Base-by-base conservation (phyloP, 495 filamentous ascomycete species). In the Neurospora sp. region DNA sequence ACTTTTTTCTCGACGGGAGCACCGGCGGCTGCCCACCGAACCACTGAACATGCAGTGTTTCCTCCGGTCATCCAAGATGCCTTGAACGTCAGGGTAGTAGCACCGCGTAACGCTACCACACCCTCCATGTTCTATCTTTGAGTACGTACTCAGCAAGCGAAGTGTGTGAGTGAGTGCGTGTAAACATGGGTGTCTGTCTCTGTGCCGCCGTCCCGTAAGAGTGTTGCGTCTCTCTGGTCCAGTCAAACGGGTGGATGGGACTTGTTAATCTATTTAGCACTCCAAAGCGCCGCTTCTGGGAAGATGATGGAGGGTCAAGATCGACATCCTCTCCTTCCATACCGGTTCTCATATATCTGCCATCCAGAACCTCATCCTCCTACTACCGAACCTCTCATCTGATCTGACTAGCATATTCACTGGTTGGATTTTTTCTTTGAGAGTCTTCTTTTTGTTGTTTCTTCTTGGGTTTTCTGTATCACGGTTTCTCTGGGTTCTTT, bases 311-410 rank as follows among this genome's bases (percentile, higher is more conserved):
- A 66, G 54, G 54, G 54, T 35, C 54, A 66, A 66, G 54, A 66
- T 66, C 54, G 54, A 35, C 54, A 66, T 35, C 27, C 54, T 66
- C 54, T 66, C 11, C 54, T 66, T 66, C 54, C 14, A 66, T 35
- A 66, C 54, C 27, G 59, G 31, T 44, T 72, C 38, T 72, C 73
- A 39, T 40, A 39, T 66, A 72, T 71, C 73, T 70, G 35, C 69
- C 66, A 74, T 75, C 46, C 70, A 27, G 35, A 77, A 71, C 75
- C 80, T 83, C 78, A 77, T 78, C 77, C 77, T 78, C 79, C 78
- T 77, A 72, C 74, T 81, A 80, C 42, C 42, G 79, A 77, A 35
- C 41, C 71, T 74, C 73, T 73, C 69, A 66, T 35, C 27, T 66
- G 54, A 66, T 35, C 54, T 66, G 3, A 37, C 23, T 66, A 66